Percentiles rank a stretch among this genome's conserved stretches.
Evolutionary conservation across 306 rosid genomes (phyloP).

Genomic region (Lupinus albus): DNA sequence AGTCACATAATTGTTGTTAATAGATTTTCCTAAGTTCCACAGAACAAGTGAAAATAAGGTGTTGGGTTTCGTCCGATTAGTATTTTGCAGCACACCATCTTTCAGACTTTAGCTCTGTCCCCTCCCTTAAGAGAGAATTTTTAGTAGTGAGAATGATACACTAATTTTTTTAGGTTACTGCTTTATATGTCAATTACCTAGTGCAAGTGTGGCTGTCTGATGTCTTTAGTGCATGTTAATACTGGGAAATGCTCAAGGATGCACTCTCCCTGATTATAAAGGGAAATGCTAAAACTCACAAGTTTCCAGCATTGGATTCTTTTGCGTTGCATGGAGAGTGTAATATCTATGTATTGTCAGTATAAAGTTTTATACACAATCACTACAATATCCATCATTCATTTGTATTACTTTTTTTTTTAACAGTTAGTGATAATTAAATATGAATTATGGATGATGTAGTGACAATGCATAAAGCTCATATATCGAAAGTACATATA

Average conservation of each 20-base stretch:
- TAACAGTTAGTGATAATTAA: no score
- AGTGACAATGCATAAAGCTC: no score
- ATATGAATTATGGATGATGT: no score
- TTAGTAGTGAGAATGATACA: background rate
- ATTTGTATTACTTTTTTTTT: no score
- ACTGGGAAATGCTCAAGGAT: background rate
- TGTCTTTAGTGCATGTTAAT: background rate
- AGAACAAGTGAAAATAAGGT: slow-evolving; percentile 8
- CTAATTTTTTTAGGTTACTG: background rate
- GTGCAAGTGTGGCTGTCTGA: background rate
- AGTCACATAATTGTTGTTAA: background rate
- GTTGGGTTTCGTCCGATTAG: background rate
- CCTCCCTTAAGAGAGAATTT: background rate
- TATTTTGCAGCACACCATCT: background rate
- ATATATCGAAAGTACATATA: no score
- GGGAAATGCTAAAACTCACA: background rate
- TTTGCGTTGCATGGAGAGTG: no score
- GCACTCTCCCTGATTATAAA: background rate
- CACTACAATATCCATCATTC: no score
- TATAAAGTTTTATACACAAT: no score
- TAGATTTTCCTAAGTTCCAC: background rate
- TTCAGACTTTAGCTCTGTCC: background rate
- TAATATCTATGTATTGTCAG: no score
- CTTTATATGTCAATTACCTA: background rate
- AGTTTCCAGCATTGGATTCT: background rate